Evolutionary conservation across 2,329 filamentous ascomycete genomes (phyloP), one percentile per base, ranked within the genome.

Genomic region (Onygenales sp.): DNA sequence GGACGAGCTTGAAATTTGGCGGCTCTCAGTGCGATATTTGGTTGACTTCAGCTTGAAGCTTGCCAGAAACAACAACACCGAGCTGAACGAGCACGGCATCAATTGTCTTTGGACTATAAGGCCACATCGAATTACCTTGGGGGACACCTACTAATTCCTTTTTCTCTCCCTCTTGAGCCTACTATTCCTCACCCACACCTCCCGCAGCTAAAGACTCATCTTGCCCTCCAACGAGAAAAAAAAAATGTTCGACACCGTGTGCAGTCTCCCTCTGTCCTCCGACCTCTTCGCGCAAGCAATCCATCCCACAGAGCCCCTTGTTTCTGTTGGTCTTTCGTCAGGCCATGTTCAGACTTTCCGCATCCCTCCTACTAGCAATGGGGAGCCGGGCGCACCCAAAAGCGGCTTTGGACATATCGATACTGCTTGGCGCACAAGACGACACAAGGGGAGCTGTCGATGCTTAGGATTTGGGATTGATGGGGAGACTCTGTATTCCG

Each of bases 381-480:
- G 72, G 43, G 74, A 75, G 41, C 71, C 75, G 36, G 72, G 71
- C 14, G 78, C 79, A 45, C 62, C 59, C 33, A 75, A 76, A 61
- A 78, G 75, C 62, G 89, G 89, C 9, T 86, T 80, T 58, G 86
- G 85, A 43, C 82, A 85, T 53, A 87, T 97, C 58, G 87, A 91
- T 61, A 89, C 85, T 0, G 75, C 84, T 55, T 98, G 93, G 93
- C 81, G 82, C 62, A 97, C 93, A 5, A 79, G 84, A 60, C 80
- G 93, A 57, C 93, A 98, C 74, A 95, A 95, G 75, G 92, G 90
- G 10, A 96, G 90, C 77, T 97, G 92, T 67, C 81, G 93, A 51
- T 85, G 83, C 56, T 73, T 97, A 53, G 83, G 79, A 4, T 97
- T 91, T 71, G 85, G 83, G 59, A 71, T 82, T 54, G 91, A 96